Percentiles rank a stretch among this genome's conserved stretches.
phyloP scores from a whole-genome alignment of 1,284 basidiomycete genomes.

The Malassezia caprae region DNA sequence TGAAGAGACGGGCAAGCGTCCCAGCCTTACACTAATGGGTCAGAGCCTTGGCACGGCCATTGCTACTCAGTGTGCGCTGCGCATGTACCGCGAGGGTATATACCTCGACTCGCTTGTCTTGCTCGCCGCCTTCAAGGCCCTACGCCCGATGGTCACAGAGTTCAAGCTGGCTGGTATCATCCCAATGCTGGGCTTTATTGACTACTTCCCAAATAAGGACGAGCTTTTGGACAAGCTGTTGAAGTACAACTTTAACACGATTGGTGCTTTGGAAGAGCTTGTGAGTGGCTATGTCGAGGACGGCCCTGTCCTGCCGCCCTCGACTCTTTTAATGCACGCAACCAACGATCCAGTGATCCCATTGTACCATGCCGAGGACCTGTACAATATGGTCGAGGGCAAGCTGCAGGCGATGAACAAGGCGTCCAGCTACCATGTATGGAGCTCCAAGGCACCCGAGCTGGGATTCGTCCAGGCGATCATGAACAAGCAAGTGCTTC shows the following conservation, averaged over 20 bases:
- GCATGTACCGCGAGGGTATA: conserved; percentile 50
- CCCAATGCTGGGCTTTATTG: conserved; percentile 63
- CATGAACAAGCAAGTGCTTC: conserved; percentile 12
- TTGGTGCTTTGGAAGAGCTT: conserved; percentile 13
- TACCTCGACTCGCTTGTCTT: conserved; percentile 59
- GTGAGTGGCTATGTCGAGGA: background rate
- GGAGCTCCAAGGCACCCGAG: conserved; percentile 10
- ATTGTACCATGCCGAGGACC: conserved; percentile 55
- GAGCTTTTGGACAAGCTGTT: conserved; percentile 54
- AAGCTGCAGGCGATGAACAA: background rate
- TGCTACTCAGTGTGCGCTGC: conserved; percentile 57
- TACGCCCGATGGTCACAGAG: conserved; percentile 59
- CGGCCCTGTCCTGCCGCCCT: conserved; percentile 56
- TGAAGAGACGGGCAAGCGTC: conserved; percentile 40
- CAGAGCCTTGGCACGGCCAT: conserved; percentile 76
- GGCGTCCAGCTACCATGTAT: conserved; percentile 3
- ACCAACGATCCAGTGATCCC: conserved; percentile 73
- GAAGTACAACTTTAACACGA: conserved; percentile 54
- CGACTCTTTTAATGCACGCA: conserved; percentile 69
- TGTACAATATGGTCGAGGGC: conserved; percentile 15
- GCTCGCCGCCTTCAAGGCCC: conserved; percentile 66
- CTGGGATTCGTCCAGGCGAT: conserved; percentile 7
- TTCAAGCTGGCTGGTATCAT: conserved; percentile 56
- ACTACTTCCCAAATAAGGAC: conserved; percentile 61
- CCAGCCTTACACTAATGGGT: conserved; percentile 62